Base-by-base conservation (phyloP, 305 asterid genomes). In the Petunia hybrid region DNA sequence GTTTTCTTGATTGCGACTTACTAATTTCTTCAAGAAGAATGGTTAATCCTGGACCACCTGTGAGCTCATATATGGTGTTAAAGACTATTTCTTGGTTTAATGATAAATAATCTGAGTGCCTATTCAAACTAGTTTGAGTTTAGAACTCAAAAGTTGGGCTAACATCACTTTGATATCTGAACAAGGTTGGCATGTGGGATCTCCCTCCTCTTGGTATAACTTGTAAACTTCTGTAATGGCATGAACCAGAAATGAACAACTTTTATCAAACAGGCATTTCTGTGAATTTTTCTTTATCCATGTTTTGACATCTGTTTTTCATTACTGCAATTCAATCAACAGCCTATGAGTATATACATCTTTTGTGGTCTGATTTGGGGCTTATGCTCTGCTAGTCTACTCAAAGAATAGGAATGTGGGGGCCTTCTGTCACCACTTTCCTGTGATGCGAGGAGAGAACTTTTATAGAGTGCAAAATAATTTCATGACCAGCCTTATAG, bases 81-180 rank as follows among this genome's bases (percentile, higher is more conserved):
- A 51, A 51, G 48, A 51, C 35, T 51, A 35, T 73, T 43, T 73
- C 63, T 73, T 73, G 63, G 35, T 73, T 7, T 6, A 51, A 14
- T 51, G 64, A 73, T 35, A 12, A 14, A 48, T 42, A 57, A 74
- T 53, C 62, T 74, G 38, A 38, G 14, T 2, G 16, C 43, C 13
- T 48, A 35, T 1, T 5, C 6, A 51, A 46, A 35, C 43, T 14
- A 51, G 78, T 73, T 73, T 73, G 31, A 73, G 63, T 73, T 73
- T 73, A 73, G 35, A 71, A 46, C 78, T 73, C 63, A 51, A 35
- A 71, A 48, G 43, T 48, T 35, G 45, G 36, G 36, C 78, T 13
- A 51, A 12, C 46, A 73, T 35, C 63, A 73, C 78, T 40, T 73
- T 73, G 63, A 73, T 73, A 10, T 73, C 62, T 51, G 78, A 48